Evolutionary conservation across 1,284 basidiomycete genomes (phyloP).

Genomic region (Puccinia horiana): DNA sequence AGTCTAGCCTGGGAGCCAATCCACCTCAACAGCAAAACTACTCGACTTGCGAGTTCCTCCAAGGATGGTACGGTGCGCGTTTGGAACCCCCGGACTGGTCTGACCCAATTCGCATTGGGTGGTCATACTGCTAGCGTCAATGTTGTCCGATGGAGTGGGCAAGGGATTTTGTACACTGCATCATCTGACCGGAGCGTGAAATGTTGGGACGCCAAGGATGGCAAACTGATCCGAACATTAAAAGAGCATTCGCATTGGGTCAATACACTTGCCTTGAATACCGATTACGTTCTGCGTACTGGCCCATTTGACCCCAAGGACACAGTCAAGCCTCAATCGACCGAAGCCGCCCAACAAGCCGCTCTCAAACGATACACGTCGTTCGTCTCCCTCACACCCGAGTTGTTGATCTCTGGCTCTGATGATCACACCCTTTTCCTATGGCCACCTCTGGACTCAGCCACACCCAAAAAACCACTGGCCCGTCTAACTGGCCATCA

Average conservation of each 20-base stretch:
- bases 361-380: conserved; percentile 74
- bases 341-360: conserved; percentile 76
- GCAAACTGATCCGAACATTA: conserved; percentile 68
- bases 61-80: conserved; percentile 94
- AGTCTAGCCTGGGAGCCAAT: conserved; percentile 96
- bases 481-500: conserved; percentile 91
- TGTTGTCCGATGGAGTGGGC: conserved; percentile 91
- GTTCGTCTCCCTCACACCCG: conserved; percentile 70
- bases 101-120: conserved; percentile 80
- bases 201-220: conserved; percentile 82
- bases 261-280: conserved; percentile 90
- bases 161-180: conserved; percentile 87
- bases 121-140: conserved; percentile 94
- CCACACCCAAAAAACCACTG: conserved; percentile 73
- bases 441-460: conserved; percentile 66
- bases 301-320: conserved; percentile 89
- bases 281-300: conserved; percentile 90
- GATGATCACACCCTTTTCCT: conserved; percentile 94
- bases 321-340: conserved; percentile 66
- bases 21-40: conserved; percentile 74
- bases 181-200: conserved; percentile 90
- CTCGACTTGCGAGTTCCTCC: conserved; percentile 89
- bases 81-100: conserved; percentile 77
- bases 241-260: conserved; percentile 99
- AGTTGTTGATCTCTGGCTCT: conserved; percentile 86